Evolutionary conservation across 352 stramenopile genomes (phyloP).

Genomic region (Phytophthora gonapodyides): DNA sequence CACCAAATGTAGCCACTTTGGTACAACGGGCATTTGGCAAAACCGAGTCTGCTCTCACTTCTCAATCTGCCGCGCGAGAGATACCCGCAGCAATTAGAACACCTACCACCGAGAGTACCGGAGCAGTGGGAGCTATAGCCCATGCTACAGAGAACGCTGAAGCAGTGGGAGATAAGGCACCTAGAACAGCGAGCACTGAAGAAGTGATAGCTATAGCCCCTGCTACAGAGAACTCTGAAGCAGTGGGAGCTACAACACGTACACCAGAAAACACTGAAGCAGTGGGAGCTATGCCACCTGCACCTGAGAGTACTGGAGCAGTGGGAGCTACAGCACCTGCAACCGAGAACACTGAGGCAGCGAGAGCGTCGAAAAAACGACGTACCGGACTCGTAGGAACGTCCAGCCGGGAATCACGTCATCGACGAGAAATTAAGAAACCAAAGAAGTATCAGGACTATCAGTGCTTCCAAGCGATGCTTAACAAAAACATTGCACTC

Average conservation of each 20-base stretch:
- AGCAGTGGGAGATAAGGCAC: background rate
- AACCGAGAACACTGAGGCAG: too few relatives aligned
- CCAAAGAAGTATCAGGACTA: too few relatives aligned
- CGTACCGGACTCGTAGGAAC: too few relatives aligned
- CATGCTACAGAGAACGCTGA: background rate
- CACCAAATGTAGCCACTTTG: background rate
- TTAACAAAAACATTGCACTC: too few relatives aligned
- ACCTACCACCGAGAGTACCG: background rate
- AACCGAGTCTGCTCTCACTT: background rate
- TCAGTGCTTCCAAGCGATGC: too few relatives aligned
- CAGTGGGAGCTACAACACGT: background rate
- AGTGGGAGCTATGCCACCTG: background rate
- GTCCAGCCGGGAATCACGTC: too few relatives aligned
- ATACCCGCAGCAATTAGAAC: background rate
- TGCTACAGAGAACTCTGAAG: background rate
- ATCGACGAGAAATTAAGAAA: too few relatives aligned
- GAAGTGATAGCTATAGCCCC: background rate
- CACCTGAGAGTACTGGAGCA: background rate
- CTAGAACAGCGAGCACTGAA: background rate
- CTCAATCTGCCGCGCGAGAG: conserved; percentile 6
- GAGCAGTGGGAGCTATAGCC: background rate
- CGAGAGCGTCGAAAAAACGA: too few relatives aligned
- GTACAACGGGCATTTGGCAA: background rate
- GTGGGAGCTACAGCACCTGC: background rate
- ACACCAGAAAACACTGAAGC: background rate